Evolutionary conservation across 179 eudicot species (phyloP), one percentile per base, ranked within the genome.

Genomic region (Spergularia azorica): DNA sequence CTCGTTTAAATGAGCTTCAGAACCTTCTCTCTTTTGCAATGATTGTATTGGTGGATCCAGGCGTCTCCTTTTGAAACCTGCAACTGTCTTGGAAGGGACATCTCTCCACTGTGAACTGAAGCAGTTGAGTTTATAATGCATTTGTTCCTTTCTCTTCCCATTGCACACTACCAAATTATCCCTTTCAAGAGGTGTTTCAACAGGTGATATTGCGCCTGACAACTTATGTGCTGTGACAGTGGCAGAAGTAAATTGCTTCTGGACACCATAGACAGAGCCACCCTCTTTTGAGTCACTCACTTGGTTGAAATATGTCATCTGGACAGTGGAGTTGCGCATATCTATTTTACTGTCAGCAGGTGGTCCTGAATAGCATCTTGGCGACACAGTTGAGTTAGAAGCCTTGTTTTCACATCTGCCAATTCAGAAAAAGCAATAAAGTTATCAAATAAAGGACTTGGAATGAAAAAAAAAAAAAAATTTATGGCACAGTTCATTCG

Each of bases 91-190:
- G 76, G 74, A 75, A 52, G 95, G 90, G 68, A 87, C 87, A 83
- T 89, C 87, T 77, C 82, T 83, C 89, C 92, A 89, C 63, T 83
- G 89, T 82, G 83, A 84, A 70, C 71, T 72, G 76, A 73, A 74
- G 70, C 71, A 80, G 50, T 80, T 84, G 59, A 64, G 82, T 57
- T 82, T 84, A 69, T 46, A 73, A 64, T 38, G 56, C 3, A 51
- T 73, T 26, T 75, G 84, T 56, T 55, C 69, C 76, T 64, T 81
- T 26, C 46, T n/a, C 77, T 76, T 79, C 58, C 73, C 81, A 76
- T 50, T 76, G 77, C 58, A 46, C 16, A 77, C 80, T 32, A 67
- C 61, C 39, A 67, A 64, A 59, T 72, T 64, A 18, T 57, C 63
- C 39, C 56, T 82, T 74, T 63, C 86, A 75, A 63, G 75, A 52